Conservation (phyloP, 306 rosid genomes). For the Sesbania bispinosa region DNA sequence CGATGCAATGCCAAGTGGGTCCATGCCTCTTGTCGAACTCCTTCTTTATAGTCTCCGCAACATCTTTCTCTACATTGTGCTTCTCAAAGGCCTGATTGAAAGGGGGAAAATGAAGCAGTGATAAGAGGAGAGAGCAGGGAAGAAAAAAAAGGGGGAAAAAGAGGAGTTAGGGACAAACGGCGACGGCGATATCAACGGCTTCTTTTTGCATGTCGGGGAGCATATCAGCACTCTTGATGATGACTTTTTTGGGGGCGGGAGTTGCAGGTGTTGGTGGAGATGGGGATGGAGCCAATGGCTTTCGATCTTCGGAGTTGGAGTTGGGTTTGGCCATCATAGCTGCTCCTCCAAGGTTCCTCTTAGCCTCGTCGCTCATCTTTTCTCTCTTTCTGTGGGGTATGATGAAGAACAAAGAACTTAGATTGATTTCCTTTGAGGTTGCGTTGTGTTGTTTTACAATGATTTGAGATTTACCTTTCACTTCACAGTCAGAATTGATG, state of each 20-base stretch:
- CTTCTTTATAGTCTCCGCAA: conserved; percentile 88
- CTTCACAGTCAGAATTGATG: background rate
- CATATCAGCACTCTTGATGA: conserved; percentile 94
- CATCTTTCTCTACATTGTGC: conserved; percentile 81
- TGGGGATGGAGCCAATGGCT: background rate
- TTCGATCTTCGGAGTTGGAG: conserved; percentile 80
- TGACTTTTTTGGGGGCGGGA: conserved; percentile 56
- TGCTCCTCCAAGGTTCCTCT: conserved; percentile 42
- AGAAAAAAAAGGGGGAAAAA: background rate
- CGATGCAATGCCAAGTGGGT: conserved; percentile 98
- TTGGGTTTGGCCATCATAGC: no score
- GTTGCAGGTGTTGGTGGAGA: conserved; percentile 21
- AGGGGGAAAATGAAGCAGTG: background rate
- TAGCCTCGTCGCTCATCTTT: conserved; percentile 67
- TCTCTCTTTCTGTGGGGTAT: background rate
- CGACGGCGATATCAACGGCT: conserved; percentile 87
- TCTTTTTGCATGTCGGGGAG: conserved; percentile 80
- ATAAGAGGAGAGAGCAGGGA: background rate
- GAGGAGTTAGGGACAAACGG: conserved; percentile 38
- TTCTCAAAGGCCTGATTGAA: conserved; percentile 77
- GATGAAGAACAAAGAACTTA: background rate
- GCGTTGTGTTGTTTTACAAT: conserved; percentile 1
- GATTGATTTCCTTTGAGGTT: no score
- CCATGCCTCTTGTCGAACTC: conserved; percentile 89
- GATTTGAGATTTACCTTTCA: background rate